Percentiles rank a stretch among this genome's conserved stretches.
These are phyloP conservation scores for Daldinia sp. DNA, from an alignment of 2,329 filamentous ascomycete genomes.

Conservation along the genomic window DNA sequence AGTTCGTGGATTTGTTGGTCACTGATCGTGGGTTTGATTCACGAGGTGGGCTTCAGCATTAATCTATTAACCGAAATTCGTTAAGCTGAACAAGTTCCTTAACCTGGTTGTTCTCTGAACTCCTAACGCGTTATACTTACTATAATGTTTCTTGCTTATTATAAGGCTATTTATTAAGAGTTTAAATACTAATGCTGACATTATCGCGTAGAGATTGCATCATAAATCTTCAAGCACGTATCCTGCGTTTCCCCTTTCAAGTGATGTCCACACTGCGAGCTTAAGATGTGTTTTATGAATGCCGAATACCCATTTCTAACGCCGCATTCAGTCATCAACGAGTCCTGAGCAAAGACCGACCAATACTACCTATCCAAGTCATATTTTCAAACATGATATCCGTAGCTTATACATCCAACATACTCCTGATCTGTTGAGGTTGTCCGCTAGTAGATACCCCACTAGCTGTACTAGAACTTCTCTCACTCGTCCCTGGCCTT, in stretches of 20 bases:
- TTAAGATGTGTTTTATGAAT: slow-evolving; percentile 18
- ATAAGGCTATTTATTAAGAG: slow-evolving; percentile 1
- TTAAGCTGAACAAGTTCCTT: neutral
- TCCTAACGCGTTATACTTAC: neutral
- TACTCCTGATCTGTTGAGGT: slow-evolving; percentile 68
- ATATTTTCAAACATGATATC: slow-evolving; percentile 3
- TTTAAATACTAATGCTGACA: slow-evolving; percentile 1
- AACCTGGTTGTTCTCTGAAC: neutral
- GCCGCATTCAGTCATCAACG: slow-evolving; percentile 36
- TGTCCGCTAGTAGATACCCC: slow-evolving; percentile 60
- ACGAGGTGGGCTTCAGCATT: neutral
- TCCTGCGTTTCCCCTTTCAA: slow-evolving; percentile 4
- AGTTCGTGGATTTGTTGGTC: neutral
- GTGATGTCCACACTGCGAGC: neutral
- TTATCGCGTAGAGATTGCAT: slow-evolving; percentile 6
- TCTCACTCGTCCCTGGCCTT: slow-evolving; percentile 52
- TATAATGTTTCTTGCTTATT: neutral
- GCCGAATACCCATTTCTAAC: slow-evolving; percentile 20
- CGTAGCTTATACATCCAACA: slow-evolving; percentile 64
- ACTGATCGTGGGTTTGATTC: neutral
- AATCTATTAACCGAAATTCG: neutral
- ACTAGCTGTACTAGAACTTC: slow-evolving; percentile 62
- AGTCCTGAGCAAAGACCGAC: slow-evolving; percentile 33
- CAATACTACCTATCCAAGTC: slow-evolving; percentile 7
- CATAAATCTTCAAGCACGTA: neutral